phyloP scores from a whole-genome alignment of 2,329 filamentous ascomycete species.

The Diaporthe sp. region DNA sequence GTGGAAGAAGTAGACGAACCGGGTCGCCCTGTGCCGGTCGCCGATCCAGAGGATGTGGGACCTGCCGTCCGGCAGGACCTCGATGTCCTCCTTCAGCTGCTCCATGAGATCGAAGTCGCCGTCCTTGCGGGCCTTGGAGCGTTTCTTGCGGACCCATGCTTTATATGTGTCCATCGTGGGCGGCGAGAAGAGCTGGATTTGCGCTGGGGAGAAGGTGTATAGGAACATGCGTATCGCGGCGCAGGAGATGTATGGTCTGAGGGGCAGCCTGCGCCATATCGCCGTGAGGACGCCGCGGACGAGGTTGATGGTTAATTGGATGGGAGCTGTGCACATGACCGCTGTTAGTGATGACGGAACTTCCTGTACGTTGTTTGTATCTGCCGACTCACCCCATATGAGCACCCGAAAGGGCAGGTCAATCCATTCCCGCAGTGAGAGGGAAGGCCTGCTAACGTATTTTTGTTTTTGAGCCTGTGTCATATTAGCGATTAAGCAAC shows the following conservation, averaged over 20 bases:
- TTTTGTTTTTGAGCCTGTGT: not conserved
- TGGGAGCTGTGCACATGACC: not conserved
- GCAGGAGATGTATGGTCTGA: constrained; percentile 20
- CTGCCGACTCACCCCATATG: constrained; percentile 24
- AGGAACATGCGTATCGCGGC: constrained; percentile 37
- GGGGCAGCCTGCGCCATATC: constrained; percentile 14
- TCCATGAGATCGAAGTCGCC: constrained; percentile 32
- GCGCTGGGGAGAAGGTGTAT: constrained; percentile 31
- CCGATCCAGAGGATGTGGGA: constrained; percentile 39
- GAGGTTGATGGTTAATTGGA: constrained; percentile 22
- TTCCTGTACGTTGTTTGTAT: not conserved
- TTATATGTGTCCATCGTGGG: constrained; percentile 30
- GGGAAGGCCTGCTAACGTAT: not conserved
- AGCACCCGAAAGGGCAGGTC: constrained; percentile 24
- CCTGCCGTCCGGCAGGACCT: constrained; percentile 32
- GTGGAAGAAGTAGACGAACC: constrained; percentile 39
- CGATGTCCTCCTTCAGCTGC: constrained; percentile 34
- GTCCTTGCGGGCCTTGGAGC: not conserved
- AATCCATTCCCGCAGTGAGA: constrained; percentile 2
- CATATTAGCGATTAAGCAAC: not conserved
- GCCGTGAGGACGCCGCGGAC: constrained; percentile 12
- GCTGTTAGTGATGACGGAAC: not conserved
- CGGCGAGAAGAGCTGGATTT: constrained; percentile 36
- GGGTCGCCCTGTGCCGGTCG: constrained; percentile 31
- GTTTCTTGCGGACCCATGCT: constrained; percentile 6